These are phyloP conservation scores for Trypethelium eluteriae DNA, from an alignment of 495 filamentous ascomycete species.

Conservation along the genomic window DNA sequence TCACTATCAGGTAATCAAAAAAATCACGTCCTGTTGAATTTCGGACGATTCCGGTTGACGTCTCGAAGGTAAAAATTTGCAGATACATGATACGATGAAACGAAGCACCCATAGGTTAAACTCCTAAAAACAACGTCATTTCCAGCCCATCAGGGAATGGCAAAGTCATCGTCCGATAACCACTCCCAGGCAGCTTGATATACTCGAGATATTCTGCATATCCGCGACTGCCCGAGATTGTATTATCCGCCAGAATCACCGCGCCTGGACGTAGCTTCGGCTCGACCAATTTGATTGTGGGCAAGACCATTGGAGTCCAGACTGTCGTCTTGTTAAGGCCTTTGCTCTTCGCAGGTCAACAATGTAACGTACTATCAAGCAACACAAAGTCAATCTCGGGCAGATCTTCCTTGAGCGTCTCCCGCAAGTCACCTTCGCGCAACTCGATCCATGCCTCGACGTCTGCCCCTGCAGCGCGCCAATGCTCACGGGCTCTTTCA, in stretches of 20 bases:
- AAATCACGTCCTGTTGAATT: conserved; percentile 5
- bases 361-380: conserved; percentile 43
- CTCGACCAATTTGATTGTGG: conserved; percentile 42
- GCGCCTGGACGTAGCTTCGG: conserved; percentile 41
- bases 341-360: background rate
- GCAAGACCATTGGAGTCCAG: conserved; percentile 47
- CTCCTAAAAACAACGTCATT: conserved; percentile 3
- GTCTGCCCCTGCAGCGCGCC: conserved; percentile 40
- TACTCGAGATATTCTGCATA: conserved; percentile 28
- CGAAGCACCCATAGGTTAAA: background rate
- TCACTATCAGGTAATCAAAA: no score
- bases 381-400: conserved; percentile 45
- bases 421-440: conserved; percentile 46
- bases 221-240: conserved; percentile 26
- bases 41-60: background rate
- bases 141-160: conserved; percentile 2
- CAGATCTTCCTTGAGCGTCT: conserved; percentile 42
- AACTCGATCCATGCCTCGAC: conserved; percentile 45
- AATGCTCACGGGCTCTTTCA: conserved; percentile 40
- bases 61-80: background rate
- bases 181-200: background rate
- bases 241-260: conserved; percentile 48
- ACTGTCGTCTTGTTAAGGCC: conserved; percentile 36
- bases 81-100: background rate
- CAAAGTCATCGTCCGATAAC: conserved; percentile 4